Base-by-base conservation (phyloP, 176 grass and related monocot genomes). In the Oryza coarctata region DNA sequence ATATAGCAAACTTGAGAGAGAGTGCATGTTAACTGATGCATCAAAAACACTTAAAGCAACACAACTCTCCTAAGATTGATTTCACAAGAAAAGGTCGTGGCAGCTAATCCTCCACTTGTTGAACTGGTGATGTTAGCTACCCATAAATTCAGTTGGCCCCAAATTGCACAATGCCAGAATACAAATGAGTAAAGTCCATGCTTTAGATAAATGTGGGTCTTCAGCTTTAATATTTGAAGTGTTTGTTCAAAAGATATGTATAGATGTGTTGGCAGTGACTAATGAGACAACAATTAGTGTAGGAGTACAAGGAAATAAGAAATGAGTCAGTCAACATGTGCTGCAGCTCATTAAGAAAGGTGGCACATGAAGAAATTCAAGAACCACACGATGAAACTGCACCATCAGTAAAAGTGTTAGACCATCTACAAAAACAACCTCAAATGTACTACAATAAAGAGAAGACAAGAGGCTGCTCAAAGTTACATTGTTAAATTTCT, bases 331-430 rank as follows among this genome's bases (percentile, higher is more conserved):
- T 14, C 58, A 73, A 30, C 9, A 40, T 65, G 58, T 73, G 68
- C 12, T 68, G 38, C 34, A 85, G 70, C 58, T 18, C 63, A 85
- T 49, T 20, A 47, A 82, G 18, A 38, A 25, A 17, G 18, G 10
- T 64, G 36, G 64, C n/a, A 41, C 64, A 64, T n/a, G 12, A 45
- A 17, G 38, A n/a, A 72, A 50, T 63, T 61, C 66, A 78, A 85
- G 32, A 79, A 28, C 31, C 41, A 41, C 5, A 3, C 28, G 12
- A 25, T 63, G 63, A 86, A 23, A 80, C 25, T 3, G 4, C 64
- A 30, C 1, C 50, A 13, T 52, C 38, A 65, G 43, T 49, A 14
- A 23, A 38, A 50, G 71, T n/a, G n/a, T n/a, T n/a, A n/a, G n/a
- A n/a, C n/a, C n/a, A n/a, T n/a, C 17, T 32, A 74, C 7, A 50